A percentile compares a stretch with the other conserved stretches of the same genome.
These are phyloP conservation scores for Malus orientalis DNA, from an alignment of 306 rosid species.

Conservation along the genomic window DNA sequence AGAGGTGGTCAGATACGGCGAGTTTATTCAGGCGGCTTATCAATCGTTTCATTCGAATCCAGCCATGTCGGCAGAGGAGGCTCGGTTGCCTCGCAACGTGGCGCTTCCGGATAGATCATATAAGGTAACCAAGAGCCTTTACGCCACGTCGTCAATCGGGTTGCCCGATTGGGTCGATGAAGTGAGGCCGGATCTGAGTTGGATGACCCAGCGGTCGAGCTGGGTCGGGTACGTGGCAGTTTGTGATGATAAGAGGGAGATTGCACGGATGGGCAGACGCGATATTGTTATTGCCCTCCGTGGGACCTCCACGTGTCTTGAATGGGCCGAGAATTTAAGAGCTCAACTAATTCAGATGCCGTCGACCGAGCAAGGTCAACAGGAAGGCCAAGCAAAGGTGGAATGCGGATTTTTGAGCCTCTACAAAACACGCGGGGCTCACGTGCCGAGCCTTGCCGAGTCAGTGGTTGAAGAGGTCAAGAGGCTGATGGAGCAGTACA, in stretches of 20 bases:
- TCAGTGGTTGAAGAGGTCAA: slow-evolving; percentile 61
- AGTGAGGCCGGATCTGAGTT: slow-evolving; percentile 75
- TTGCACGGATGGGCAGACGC: slow-evolving; percentile 70
- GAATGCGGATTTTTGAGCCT: slow-evolving; percentile 82
- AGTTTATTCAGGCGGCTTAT: slow-evolving; percentile 81
- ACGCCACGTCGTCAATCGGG: slow-evolving; percentile 77
- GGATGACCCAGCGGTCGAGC: slow-evolving; percentile 97
- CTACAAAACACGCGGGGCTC: slow-evolving; percentile 59
- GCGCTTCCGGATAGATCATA: slow-evolving; percentile 48
- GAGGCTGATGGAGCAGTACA: slow-evolving; percentile 43
- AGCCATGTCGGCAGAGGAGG: slow-evolving; percentile 47
- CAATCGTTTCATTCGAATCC: slow-evolving; percentile 68
- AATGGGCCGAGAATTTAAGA: slow-evolving; percentile 83
- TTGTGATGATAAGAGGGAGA: slow-evolving; percentile 68
- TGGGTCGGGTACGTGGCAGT: slow-evolving; percentile 95
- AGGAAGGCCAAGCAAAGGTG: slow-evolving; percentile 24
- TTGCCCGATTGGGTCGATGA: slow-evolving; percentile 78
- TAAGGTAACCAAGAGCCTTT: slow-evolving; percentile 69
- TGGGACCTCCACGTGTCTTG: slow-evolving; percentile 89
- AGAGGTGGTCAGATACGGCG: slow-evolving; percentile 80
- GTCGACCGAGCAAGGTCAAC: neutral
- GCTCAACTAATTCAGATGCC: slow-evolving; percentile 47
- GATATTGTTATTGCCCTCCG: slow-evolving; percentile 84
- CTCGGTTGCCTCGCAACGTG: slow-evolving; percentile 42
- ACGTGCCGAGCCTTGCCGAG: slow-evolving; percentile 61